Conservation (phyloP, 148 eudicot species). For the Diospyros lotus region DNA sequence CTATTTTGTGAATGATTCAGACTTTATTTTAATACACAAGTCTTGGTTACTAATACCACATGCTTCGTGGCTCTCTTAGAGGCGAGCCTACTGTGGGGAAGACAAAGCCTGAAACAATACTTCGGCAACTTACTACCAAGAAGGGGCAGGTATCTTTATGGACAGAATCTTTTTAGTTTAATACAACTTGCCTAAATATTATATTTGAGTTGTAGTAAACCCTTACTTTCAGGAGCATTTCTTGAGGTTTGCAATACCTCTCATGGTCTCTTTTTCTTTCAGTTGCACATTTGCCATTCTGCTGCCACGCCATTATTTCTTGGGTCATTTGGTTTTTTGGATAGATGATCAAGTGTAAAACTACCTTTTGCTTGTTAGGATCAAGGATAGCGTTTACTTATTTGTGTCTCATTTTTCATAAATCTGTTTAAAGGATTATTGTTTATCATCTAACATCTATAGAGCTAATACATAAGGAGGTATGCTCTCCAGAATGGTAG, state of each 20-base stretch:
- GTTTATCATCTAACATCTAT: background rate
- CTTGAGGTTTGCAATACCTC: background rate
- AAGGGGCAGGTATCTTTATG: slow-evolving; percentile 76
- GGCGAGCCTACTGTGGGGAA: slow-evolving; percentile 97
- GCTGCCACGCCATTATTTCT: background rate
- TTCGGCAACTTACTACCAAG: slow-evolving; percentile 92
- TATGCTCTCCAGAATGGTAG: background rate
- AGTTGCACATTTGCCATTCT: background rate
- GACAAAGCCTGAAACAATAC: slow-evolving; percentile 98
- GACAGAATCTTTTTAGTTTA: background rate
- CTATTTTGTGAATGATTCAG: background rate
- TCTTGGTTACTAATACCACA: slow-evolving; percentile 9
- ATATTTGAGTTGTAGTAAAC: background rate
- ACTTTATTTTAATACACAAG: background rate
- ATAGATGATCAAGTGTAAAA: background rate
- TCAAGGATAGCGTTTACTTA: background rate
- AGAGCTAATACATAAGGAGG: background rate
- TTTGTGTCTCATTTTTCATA: background rate
- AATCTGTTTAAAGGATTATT: background rate
- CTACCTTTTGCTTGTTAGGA: background rate
- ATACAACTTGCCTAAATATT: background rate
- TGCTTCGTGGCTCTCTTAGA: slow-evolving; percentile 33
- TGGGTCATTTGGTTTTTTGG: background rate
- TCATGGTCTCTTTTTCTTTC: background rate
- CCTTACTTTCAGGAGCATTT: background rate